phyloP scores from a whole-genome alignment of 106 monocot species.

The Cymbidium sinense region DNA sequence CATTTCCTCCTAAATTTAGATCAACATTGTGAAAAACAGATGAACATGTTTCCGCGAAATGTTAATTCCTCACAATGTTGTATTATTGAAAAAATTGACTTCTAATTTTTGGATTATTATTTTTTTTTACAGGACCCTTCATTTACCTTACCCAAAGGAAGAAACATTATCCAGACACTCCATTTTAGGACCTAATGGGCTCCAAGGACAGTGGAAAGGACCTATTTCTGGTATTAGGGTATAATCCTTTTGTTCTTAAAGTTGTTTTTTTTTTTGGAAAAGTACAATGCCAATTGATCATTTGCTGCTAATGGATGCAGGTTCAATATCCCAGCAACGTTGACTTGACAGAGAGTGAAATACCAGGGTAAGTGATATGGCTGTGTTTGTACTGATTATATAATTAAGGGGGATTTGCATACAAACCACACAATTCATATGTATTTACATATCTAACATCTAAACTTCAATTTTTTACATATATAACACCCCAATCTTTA shows the following conservation, averaged over 20 bases:
- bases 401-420: too few relatives aligned
- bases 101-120: background rate
- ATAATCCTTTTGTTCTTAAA: conserved; percentile 34
- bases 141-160: conserved; percentile 70
- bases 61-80: background rate
- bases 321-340: conserved; percentile 82
- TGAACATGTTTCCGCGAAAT: background rate
- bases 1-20: background rate
- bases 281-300: conserved; percentile 6
- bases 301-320: conserved; percentile 39
- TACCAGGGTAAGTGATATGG: conserved; percentile 36
- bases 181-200: conserved; percentile 87
- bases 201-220: conserved; percentile 43
- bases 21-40: background rate
- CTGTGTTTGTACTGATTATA: conserved; percentile 1
- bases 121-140: conserved; percentile 41
- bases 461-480: too few relatives aligned
- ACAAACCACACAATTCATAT: too few relatives aligned
- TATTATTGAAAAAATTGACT: background rate
- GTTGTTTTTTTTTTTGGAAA: background rate
- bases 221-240: conserved; percentile 79
- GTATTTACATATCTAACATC: too few relatives aligned
- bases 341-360: conserved; percentile 39
- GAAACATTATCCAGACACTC: conserved; percentile 98
- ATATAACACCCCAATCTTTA: too few relatives aligned